Base-by-base conservation (phyloP, 805 yeast genomes). In the Suhomyces emberorum region DNA sequence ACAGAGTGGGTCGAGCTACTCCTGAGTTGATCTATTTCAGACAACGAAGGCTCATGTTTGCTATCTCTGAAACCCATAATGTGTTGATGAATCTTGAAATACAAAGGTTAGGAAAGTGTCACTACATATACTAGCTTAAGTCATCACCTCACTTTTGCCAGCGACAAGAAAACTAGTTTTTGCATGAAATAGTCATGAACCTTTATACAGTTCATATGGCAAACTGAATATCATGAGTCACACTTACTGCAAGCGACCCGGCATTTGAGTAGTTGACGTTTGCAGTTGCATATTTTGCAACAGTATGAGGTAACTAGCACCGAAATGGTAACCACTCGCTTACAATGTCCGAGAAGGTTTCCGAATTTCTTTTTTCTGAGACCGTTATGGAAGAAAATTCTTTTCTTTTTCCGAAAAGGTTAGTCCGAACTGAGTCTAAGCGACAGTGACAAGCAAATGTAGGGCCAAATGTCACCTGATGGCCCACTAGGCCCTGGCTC, bases 1-100 rank as follows among this genome's bases (percentile, higher is more conserved):
- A 5, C 12, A 38, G 51, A 46, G 19, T 41, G 34, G n/a, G 47
- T 38, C 7, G 52, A 35, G 4, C 37, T 38, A 35, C 47, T 43
- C 28, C 43, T 37, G 16, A 38, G 33, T 27, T 39, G 27, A 30
- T 45, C 45, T 14, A 43, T 15, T 28, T 35, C 40, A n/a, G 37
- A 33, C 16, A 40, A 23, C 12, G 26, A 23, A 9, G 26, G 26
- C n/a, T 23, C 26, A 11, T n/a, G 26, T 14, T 23, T 23, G n/a
- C 12, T 7, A 11, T 23, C 26, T 11, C n/a, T 23, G 12, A 14
- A 23, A 23, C 26, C 12, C n/a, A 20, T 7, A 10, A 20, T 20
- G 23, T 20, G 23, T 10, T 20, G n/a, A n/a, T n/a, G n/a, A n/a
- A n/a, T n/a, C n/a, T n/a, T n/a, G n/a, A n/a, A n/a, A n/a, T n/a